Evolutionary conservation across 106 monocot species (phyloP), one percentile per base, ranked within the genome.

Genomic region (Allium cepa): DNA sequence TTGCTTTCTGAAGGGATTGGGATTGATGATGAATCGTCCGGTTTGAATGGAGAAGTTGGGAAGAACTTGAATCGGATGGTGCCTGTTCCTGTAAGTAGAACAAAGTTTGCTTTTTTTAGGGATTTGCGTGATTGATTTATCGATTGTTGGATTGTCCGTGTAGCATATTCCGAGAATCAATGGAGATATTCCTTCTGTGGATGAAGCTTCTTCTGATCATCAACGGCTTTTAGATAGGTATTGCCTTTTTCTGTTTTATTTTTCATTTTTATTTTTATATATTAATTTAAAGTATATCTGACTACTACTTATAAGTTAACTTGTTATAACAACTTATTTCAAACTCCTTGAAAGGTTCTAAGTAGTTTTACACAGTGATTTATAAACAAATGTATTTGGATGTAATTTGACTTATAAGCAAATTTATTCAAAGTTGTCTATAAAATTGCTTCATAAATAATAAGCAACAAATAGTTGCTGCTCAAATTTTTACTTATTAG

Each of bases 31-130:
- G 84, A 88, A 45, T 84, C 65, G 45, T 64, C 70, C 16, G 36
- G 5, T 36, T 71, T 88, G 55, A 90, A 95, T 69, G 94, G 81
- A 69, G 96, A 97, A 89, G 76, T 97, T 51, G 86, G 83, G 26
- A 82, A 88, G 71, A 86, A 90, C 70, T 67, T 99, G 63, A 80
- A 87, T 76, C 82, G 81, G 45, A 84, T 99, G 88, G 80, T 87
- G 50, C 77, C 86, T 8, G 72, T 90, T 73, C 92, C 84, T 73
- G 97, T 99, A 71, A 92, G 92, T 88, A 55, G 15, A 55, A 8
- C 15, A 55, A 55, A 55, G 7, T 55, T 11, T 11, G 2, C 53
- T 3, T 55, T 55, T 12, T 55, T 11, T 7, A 8, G 53, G 53
- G 15, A 11, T 55, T 15, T 55, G 1, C 53, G 15, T 8, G 53